Percentiles rank a stretch among this genome's conserved stretches.
Conservation (phyloP, 1,139 yeast genomes). For the Geotrichum cucujoidarum region DNA sequence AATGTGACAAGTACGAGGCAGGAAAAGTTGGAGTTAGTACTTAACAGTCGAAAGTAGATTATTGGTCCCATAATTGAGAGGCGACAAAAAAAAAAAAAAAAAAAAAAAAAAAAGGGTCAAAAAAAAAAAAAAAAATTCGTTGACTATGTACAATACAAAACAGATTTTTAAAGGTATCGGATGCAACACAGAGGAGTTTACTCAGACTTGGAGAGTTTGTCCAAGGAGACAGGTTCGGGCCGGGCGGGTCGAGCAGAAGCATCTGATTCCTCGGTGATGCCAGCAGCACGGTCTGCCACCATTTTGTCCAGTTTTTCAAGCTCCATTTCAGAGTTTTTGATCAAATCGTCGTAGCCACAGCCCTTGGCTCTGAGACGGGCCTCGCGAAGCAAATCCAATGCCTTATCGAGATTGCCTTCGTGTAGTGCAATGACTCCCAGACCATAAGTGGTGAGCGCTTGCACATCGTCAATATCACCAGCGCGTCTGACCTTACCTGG, state of each 20-base stretch:
- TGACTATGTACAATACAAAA: too few relatives aligned
- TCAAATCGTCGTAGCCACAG: conserved; percentile 59
- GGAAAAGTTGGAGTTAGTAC: too few relatives aligned
- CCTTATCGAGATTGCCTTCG: conserved; percentile 48
- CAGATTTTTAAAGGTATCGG: too few relatives aligned
- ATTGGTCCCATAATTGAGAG: too few relatives aligned
- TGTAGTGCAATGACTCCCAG: conserved; percentile 74
- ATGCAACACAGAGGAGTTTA: too few relatives aligned
- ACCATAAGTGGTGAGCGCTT: conserved; percentile 79
- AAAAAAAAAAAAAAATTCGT: too few relatives aligned
- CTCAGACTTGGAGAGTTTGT: too few relatives aligned
- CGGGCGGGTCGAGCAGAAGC: not conserved
- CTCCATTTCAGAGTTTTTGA: conserved; percentile 63
- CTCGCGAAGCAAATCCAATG: conserved; percentile 61
- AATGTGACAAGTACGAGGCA: too few relatives aligned
- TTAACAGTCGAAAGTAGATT: too few relatives aligned
- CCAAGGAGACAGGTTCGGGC: not conserved
- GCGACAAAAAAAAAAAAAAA: too few relatives aligned
- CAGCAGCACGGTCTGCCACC: conserved; percentile 6
- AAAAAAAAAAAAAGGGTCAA: too few relatives aligned
- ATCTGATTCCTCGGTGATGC: not conserved
- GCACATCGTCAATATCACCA: conserved; percentile 52
- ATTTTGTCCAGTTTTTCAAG: conserved; percentile 45
- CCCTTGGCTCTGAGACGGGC: conserved; percentile 68
- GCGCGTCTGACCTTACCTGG: conserved; percentile 45